Evolutionary conservation across 345 rosid genomes (phyloP), one percentile per base, ranked within the genome.

Genomic region (Murraya koenigii): DNA sequence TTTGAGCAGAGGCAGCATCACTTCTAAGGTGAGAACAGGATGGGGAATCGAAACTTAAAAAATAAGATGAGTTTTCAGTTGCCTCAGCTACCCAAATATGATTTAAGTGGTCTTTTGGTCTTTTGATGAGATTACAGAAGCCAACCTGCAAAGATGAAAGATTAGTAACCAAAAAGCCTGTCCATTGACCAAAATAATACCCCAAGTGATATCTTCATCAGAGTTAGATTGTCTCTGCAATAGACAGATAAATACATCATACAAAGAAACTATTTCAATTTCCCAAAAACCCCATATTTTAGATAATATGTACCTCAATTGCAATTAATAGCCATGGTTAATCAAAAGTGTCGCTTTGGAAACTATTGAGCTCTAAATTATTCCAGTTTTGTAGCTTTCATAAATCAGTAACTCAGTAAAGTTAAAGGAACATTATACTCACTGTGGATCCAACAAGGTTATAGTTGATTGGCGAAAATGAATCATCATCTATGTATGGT

Each of bases 361-460:
- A 70, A 36, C 49, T 23, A 32, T 69, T 62, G 14, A 44, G 15
- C 15, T 32, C 26, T 6, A 11, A 9, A 74, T 17, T 11, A 58
- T 32, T 39, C 55, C 7, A 39, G 64, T 47, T 36, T 33, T 9
- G 65, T 62, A 66, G 17, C 61, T 65, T 72, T 79, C 61, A 35
- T 38, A 55, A 74, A 78, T 32, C 22, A 62, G 38, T 62, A 33
- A 20, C 62, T 74, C 66, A 30, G 71, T 41, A 59, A 33, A 15
- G 17, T 26, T 30, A 62, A 78, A 72, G 66, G 36, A 76, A 41
- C 32, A 64, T 68, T n/a, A 38, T 60, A 85, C 93, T 86, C 82
- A 96, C 99, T 32, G 82, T 85, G n/a, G 97, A 92, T 75, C 99
- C 97, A 7, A 66, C 95, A 59, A 96, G 93, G 82, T 94, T 91